These are phyloP conservation scores for Amanita fuliginea DNA, from an alignment of 768 basidiomycete genomes.

Conservation along the genomic window DNA sequence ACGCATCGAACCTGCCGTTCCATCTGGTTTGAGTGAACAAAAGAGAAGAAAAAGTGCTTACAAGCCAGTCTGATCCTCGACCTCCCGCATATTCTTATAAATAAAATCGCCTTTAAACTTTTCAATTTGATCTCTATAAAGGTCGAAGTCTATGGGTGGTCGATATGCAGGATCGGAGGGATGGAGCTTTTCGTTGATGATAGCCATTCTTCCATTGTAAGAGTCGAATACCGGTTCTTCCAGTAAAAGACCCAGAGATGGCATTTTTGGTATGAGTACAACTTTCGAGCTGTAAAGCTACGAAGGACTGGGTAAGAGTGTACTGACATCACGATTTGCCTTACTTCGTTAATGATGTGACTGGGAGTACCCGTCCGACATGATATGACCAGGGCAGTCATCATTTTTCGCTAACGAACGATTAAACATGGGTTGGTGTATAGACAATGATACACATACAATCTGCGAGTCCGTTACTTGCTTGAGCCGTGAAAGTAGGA, in stretches of 20 bases:
- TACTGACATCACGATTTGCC: background rate
- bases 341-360: slow-evolving; percentile 63
- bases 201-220: slow-evolving; percentile 53
- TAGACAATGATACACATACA: slow-evolving; percentile 22
- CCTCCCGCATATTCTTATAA: slow-evolving; percentile 75
- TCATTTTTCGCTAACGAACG: slow-evolving; percentile 84
- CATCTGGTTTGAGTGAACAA: background rate
- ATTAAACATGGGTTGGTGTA: slow-evolving; percentile 8
- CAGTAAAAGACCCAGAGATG: slow-evolving; percentile 84
- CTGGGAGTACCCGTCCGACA: slow-evolving; percentile 69
- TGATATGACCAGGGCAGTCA: slow-evolving; percentile 71
- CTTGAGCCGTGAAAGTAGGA: background rate
- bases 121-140: slow-evolving; percentile 56
- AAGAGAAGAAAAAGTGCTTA: slow-evolving; percentile 28
- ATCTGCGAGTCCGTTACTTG: slow-evolving; percentile 25
- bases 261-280: slow-evolving; percentile 91
- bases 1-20: slow-evolving; percentile 65
- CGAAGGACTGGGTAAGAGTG: background rate
- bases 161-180: slow-evolving; percentile 52
- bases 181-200: slow-evolving; percentile 39
- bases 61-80: slow-evolving; percentile 74
- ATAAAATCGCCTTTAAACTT: slow-evolving; percentile 80
- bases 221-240: slow-evolving; percentile 77
- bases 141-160: slow-evolving; percentile 62
- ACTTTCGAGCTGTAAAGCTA: slow-evolving; percentile 70